Conservation (phyloP, 2,329 filamentous ascomycete species). For the Orbilia javanica region DNA sequence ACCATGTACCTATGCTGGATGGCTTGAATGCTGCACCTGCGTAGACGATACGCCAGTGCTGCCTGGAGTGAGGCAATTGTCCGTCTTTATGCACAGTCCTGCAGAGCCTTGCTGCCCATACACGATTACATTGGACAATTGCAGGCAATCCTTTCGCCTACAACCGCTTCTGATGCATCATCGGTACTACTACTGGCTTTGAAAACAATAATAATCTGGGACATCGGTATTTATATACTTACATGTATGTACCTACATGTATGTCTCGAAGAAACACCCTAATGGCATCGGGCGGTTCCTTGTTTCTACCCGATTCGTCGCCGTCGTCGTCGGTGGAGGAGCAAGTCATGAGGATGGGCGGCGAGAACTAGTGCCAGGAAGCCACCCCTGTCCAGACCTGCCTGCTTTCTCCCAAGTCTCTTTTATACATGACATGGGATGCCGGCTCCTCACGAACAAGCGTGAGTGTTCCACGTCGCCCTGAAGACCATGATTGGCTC, state of each 20-base stretch:
- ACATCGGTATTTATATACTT: neutral
- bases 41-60: slow-evolving; percentile 20
- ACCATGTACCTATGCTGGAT: slow-evolving; percentile 22
- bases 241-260: neutral
- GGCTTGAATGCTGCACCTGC: slow-evolving; percentile 29
- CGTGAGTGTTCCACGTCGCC: slow-evolving; percentile 57
- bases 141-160: neutral
- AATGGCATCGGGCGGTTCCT: neutral
- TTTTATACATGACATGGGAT: slow-evolving; percentile 43
- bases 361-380: slow-evolving; percentile 12
- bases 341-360: slow-evolving; percentile 34
- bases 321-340: slow-evolving; percentile 15
- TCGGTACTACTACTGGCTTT: neutral
- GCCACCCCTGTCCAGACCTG: slow-evolving; percentile 31
- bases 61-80: slow-evolving; percentile 23
- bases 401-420: slow-evolving; percentile 35
- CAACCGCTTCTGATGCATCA: neutral
- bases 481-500: slow-evolving; percentile 49
- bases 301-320: slow-evolving; percentile 48
- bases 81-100: slow-evolving; percentile 15
- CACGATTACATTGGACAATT: neutral
- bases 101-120: neutral
- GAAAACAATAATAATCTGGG: neutral
- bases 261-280: neutral
- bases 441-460: slow-evolving; percentile 46